Evolutionary conservation across 169 alveolate species (phyloP).

Genomic region (Plasmodium blacklocki): DNA sequence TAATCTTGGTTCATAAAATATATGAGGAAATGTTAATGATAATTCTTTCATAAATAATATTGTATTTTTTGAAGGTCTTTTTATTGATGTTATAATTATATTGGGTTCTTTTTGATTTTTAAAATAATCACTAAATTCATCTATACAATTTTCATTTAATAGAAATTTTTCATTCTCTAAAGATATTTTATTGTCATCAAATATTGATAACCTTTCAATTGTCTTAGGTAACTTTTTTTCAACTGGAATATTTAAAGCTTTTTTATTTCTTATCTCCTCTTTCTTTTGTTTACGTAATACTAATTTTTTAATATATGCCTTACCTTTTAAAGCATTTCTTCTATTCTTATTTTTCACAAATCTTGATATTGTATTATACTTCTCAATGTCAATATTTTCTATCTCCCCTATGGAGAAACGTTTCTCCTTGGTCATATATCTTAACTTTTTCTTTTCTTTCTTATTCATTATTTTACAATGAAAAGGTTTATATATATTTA

Average conservation of each 20-base stretch:
- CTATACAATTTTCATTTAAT: conserved; percentile 79
- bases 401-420: conserved; percentile 54
- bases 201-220: conserved; percentile 53
- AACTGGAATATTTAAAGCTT: conserved; percentile 61
- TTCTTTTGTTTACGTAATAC: conserved; percentile 63
- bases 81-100: conserved; percentile 92
- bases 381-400: conserved; percentile 58
- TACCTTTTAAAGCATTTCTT: conserved; percentile 65
- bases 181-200: conserved; percentile 62
- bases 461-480: conserved; percentile 18
- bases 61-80: conserved; percentile 89
- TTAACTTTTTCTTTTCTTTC: conserved; percentile 46
- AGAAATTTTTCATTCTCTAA: conserved; percentile 50
- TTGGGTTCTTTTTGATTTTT: conserved; percentile 90
- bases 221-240: conserved; percentile 73
- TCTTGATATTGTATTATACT: conserved; percentile 50
- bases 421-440: conserved; percentile 73
- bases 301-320: conserved; percentile 61
- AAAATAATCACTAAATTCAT: conserved; percentile 93
- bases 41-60: conserved; percentile 92
- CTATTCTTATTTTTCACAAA: conserved; percentile 47
- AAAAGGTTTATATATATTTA: too few species aligned
- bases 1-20: conserved; percentile 92
- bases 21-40: conserved; percentile 91
- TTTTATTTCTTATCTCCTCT: conserved; percentile 59